Base-by-base conservation (phyloP, 2,329 filamentous ascomycete species). In the Neofusicoccum sp. region DNA sequence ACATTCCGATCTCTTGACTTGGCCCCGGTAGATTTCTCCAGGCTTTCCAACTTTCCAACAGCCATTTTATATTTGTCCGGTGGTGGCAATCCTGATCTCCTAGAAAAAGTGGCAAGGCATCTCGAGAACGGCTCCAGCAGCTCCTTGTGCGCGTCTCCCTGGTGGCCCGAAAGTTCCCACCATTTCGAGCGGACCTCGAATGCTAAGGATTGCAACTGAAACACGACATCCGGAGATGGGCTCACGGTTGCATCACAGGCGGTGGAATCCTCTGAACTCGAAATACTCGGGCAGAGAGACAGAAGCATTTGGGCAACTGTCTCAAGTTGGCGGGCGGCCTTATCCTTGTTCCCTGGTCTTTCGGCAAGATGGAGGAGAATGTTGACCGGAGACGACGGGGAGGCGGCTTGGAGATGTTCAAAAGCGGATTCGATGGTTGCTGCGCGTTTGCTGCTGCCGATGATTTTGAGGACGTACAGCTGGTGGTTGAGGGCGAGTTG, bases 241-340 rank as follows among this genome's bases (percentile, higher is more conserved):
- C 81, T 84, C 6, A 86, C 71, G 28, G 81, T 79, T 7, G 79
- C 73, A 62, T 88, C 83, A 3, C 74, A 68, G 0, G 85, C 85
- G 1, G 79, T 65, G 3, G 72, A 73, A 67, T 93, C 89, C 41
- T 87, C 84, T 8, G 84, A 82, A 51, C 78, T 77, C 1, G 88
- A 85, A n/a, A 89, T 78, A 66, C 84, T 88, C 1, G 89, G 89
- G 30, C 86, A 84, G 1, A 92, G 74, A 0, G 85, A 83, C 1
- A 92, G 76, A 0, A 92, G 75, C 2, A 80, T 80, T 65, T 89
- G 86, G 0, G 87, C 86, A 1, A 91, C 69, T 0, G 80, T 81
- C 53, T 91, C 88, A 16, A 93, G 75, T 63, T 91, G 88, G 3
- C 84, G 85, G 8, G 84, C 80, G 16, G 81, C 78, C 69, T 89